phyloP scores from a whole-genome alignment of 2,329 filamentous ascomycete genomes.

The Trichoderma simmonsii region DNA sequence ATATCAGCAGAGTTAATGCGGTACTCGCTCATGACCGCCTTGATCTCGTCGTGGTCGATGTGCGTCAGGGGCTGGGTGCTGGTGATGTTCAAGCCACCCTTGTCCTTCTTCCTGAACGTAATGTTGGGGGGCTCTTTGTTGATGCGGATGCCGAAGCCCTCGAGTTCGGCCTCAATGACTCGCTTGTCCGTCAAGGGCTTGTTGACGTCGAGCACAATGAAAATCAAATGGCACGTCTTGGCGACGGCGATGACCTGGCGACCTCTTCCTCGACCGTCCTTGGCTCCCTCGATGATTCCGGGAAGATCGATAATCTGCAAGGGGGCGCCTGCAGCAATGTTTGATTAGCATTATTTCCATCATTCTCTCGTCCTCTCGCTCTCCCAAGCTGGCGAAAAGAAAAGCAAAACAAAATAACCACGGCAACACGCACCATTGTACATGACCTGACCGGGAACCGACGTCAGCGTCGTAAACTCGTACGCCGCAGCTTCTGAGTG shows the following conservation, averaged over 20 bases:
- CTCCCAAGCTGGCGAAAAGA: neutral
- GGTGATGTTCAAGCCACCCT: conserved; percentile 94
- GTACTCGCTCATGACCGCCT: conserved; percentile 96
- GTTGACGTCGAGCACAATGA: conserved; percentile 97
- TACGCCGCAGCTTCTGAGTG: conserved; percentile 97
- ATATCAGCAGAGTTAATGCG: conserved; percentile 96
- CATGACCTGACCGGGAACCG: conserved; percentile 89
- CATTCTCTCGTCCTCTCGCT: neutral
- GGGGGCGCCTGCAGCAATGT: conserved; percentile 61
- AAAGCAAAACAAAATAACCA: neutral
- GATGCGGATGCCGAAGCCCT: conserved; percentile 95
- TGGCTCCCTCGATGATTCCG: conserved; percentile 97
- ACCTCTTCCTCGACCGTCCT: conserved; percentile 96
- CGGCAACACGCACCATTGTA: conserved; percentile 72
- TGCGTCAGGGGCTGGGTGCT: conserved; percentile 87
- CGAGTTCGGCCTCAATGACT: conserved; percentile 89
- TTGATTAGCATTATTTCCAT: conserved; percentile 8
- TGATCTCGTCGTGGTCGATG: conserved; percentile 95
- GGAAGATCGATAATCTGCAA: conserved; percentile 98
- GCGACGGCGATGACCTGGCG: conserved; percentile 98
- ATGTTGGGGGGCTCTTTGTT: conserved; percentile 98
- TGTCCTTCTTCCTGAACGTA: conserved; percentile 99
- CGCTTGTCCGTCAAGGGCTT: conserved; percentile 97
- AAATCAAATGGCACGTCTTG: conserved; percentile 98
- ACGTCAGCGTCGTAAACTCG: conserved; percentile 97